A percentile compares a stretch with the other conserved stretches of the same genome.
Evolutionary conservation across 228 moss, liverwort and hornwort genomes (phyloP).

Genomic region (Sphagnum magellanicum): DNA sequence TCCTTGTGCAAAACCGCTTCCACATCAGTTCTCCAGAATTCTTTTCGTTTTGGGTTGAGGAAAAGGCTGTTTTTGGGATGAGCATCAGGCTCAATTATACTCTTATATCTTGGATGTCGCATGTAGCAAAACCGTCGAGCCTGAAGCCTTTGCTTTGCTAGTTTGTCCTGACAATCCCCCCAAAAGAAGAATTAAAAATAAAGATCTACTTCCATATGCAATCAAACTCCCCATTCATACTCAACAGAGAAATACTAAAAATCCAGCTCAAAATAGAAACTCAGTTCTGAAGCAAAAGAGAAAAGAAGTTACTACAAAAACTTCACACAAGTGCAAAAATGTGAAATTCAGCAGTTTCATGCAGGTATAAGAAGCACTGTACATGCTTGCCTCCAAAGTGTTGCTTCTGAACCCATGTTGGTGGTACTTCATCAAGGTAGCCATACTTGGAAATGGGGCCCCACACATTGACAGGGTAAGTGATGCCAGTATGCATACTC

Average conservation of each 20-base stretch:
- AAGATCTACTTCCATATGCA: too few relatives aligned
- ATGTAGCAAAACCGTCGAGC: conserved; percentile 10
- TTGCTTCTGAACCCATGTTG: conserved; percentile 19
- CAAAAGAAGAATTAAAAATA: too few relatives aligned
- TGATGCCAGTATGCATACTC: conserved; percentile 29
- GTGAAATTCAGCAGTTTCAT: too few relatives aligned
- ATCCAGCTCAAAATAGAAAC: too few relatives aligned
- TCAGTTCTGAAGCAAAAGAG: too few relatives aligned
- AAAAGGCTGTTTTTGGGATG: conserved; percentile 19
- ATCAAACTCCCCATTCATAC: too few relatives aligned
- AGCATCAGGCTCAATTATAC: conserved; percentile 29
- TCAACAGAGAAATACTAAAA: too few relatives aligned
- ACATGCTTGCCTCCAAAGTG: conserved; percentile 43
- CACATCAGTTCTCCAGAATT: conserved; percentile 42
- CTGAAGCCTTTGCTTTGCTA: conserved; percentile 23
- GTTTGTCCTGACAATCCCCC: conserved; percentile 21
- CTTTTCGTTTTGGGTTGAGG: conserved; percentile 40
- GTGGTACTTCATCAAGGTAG: conserved; percentile 23
- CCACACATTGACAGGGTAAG: conserved; percentile 37
- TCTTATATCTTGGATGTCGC: conserved; percentile 35
- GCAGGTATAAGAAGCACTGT: not conserved
- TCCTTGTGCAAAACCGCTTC: conserved; percentile 16
- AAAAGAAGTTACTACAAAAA: too few relatives aligned
- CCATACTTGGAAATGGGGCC: conserved; percentile 38
- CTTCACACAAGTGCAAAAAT: too few relatives aligned